Evolutionary conservation across 1,284 basidiomycete genomes (phyloP).

Genomic region (Singerocomus inundabilis): DNA sequence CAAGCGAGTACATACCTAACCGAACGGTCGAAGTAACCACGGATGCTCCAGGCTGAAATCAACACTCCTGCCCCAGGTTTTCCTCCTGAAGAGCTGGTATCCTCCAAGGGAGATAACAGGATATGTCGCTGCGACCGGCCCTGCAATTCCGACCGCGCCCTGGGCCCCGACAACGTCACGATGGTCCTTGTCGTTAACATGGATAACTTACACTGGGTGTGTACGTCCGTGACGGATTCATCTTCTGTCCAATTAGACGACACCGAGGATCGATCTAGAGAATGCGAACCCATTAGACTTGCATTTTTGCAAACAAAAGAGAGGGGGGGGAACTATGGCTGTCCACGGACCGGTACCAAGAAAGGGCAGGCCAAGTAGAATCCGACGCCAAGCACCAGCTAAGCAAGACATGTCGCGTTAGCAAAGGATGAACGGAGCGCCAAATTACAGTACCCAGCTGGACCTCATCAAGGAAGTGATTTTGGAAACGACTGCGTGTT

Average conservation of each 20-base stretch:
- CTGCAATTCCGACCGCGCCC: constrained; percentile 66
- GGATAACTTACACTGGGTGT: constrained; percentile 50
- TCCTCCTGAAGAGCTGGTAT: constrained; percentile 61
- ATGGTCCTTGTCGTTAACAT: neutral
- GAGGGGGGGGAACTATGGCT: too few relatives aligned
- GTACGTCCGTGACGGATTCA: constrained; percentile 63
- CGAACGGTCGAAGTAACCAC: constrained; percentile 64
- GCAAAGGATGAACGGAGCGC: too few relatives aligned
- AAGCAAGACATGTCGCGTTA: too few relatives aligned
- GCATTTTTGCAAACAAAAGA: too few relatives aligned
- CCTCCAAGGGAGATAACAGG: constrained; percentile 66
- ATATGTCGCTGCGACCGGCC: constrained; percentile 62
- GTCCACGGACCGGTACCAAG: constrained; percentile 49
- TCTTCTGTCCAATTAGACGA: constrained; percentile 59
- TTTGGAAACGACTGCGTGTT: neutral
- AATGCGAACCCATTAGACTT: neutral
- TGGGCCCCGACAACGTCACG: constrained; percentile 23
- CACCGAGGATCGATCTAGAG: constrained; percentile 60
- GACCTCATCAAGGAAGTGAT: constrained; percentile 40
- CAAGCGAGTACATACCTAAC: constrained; percentile 44
- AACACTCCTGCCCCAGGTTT: constrained; percentile 55
- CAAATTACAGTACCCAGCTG: constrained; percentile 49
- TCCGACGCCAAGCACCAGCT: constrained; percentile 62
- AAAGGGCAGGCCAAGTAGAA: constrained; percentile 65
- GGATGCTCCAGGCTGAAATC: constrained; percentile 50